A percentile compares a stretch with the other conserved stretches of the same genome.
Evolutionary conservation across 2,329 filamentous ascomycete genomes (phyloP).

Genomic region (Gliomastix tumulicola): DNA sequence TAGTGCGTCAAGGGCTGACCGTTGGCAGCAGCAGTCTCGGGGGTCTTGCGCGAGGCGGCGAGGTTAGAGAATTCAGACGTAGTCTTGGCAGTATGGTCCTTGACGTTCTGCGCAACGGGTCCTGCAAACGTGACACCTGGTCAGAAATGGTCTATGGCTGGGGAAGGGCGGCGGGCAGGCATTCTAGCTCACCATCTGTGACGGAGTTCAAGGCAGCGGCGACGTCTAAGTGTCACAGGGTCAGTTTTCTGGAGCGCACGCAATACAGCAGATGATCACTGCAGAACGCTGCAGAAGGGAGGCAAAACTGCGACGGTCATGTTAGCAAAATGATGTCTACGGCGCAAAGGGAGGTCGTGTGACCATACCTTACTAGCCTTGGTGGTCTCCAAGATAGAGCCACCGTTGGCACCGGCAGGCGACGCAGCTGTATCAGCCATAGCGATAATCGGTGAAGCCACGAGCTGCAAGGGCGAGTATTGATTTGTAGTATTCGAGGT

Average conservation of each 20-base stretch:
- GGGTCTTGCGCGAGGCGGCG: conserved; percentile 48
- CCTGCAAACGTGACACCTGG: too few relatives aligned
- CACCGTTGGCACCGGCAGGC: conserved; percentile 38
- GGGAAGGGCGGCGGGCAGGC: not conserved
- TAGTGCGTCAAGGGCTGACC: conserved; percentile 62
- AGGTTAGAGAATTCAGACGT: conserved; percentile 50
- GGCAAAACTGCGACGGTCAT: too few relatives aligned
- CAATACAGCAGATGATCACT: not conserved
- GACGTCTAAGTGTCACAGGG: conserved; percentile 27
- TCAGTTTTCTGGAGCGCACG: too few relatives aligned
- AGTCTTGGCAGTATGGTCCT: conserved; percentile 48
- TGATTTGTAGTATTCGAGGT: too few relatives aligned
- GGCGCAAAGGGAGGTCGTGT: conserved; percentile 5
- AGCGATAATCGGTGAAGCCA: too few relatives aligned
- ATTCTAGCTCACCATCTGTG: conserved; percentile 34
- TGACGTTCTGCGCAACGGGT: conserved; percentile 52
- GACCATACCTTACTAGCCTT: conserved; percentile 47
- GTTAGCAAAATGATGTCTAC: too few relatives aligned
- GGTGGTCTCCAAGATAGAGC: conserved; percentile 34
- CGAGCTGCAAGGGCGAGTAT: not conserved
- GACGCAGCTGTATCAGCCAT: conserved; percentile 27
- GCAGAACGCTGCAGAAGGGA: not conserved
- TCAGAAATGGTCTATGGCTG: not conserved
- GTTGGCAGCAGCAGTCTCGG: conserved; percentile 45
- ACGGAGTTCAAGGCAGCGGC: conserved; percentile 40